Evolutionary conservation across 352 stramenopile genomes (phyloP).

Genomic region (Globisporangium abappressorium): DNA sequence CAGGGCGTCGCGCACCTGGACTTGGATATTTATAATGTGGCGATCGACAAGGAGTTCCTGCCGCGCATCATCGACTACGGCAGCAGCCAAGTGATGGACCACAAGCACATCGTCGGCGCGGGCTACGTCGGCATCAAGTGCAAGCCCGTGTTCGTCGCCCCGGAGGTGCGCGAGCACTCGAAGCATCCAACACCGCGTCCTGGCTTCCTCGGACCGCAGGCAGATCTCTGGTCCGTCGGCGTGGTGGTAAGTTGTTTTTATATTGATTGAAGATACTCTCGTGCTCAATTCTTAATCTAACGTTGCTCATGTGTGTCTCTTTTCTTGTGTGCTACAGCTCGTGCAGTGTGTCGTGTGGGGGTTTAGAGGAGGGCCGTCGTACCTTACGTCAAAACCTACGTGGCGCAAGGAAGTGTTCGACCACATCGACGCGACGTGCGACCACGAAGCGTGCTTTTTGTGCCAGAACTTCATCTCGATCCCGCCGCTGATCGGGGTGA

Average conservation of each 20-base stretch:
- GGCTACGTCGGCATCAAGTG: constrained; percentile 80
- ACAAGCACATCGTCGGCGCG: constrained; percentile 48
- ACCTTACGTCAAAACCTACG: constrained; percentile 50
- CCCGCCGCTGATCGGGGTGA: constrained; percentile 62
- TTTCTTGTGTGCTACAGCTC: constrained; percentile 19
- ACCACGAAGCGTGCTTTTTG: constrained; percentile 51
- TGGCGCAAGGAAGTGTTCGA: constrained; percentile 74
- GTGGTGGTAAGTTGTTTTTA: constrained; percentile 62
- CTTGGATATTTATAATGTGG: constrained; percentile 85
- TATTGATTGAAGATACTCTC: not conserved
- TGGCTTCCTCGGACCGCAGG: constrained; percentile 67
- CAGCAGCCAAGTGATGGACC: constrained; percentile 76
- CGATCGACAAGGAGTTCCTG: constrained; percentile 50
- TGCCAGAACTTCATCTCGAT: constrained; percentile 83
- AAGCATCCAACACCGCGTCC: constrained; percentile 50
- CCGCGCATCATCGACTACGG: constrained; percentile 80
- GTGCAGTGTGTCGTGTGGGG: constrained; percentile 82
- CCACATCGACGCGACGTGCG: constrained; percentile 70
- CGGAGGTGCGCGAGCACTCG: constrained; percentile 65
- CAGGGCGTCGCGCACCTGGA: constrained; percentile 78
- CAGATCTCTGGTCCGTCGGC: constrained; percentile 77
- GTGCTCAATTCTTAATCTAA: no score
- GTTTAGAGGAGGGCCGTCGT: constrained; percentile 66
- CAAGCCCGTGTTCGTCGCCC: constrained; percentile 75
- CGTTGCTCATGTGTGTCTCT: not conserved